phyloP scores from a whole-genome alignment of 1,284 basidiomycete genomes.

The Cutaneotrichosporon mucoides region DNA sequence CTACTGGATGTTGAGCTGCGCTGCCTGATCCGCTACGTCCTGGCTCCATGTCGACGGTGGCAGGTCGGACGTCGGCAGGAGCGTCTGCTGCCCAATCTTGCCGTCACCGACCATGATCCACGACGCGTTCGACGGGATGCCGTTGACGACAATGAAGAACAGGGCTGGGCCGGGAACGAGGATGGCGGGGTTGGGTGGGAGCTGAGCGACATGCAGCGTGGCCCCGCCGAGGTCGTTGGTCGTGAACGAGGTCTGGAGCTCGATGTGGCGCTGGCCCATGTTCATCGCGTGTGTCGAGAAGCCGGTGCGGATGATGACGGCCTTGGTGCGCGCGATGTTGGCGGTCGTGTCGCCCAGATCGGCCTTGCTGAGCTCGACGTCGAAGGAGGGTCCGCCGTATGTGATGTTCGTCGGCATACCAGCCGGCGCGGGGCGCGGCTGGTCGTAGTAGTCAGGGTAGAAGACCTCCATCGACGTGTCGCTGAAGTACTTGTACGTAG shows the following conservation, averaged over 20 bases:
- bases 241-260: conserved; percentile 72
- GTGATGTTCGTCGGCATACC: conserved; percentile 42
- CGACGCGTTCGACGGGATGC: conserved; percentile 73
- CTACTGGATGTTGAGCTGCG: not conserved
- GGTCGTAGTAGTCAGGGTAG: conserved; percentile 55
- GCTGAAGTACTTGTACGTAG: conserved; percentile 38
- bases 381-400: conserved; percentile 76
- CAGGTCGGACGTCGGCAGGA: conserved; percentile 52
- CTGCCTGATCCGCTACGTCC: not conserved
- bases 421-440: conserved; percentile 59
- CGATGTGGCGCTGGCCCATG: conserved; percentile 54
- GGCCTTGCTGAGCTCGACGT: conserved; percentile 63
- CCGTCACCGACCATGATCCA: conserved; percentile 76
- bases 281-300: conserved; percentile 93
- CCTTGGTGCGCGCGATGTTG: conserved; percentile 55
- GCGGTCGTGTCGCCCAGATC: conserved; percentile 50
- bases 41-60: conserved; percentile 44
- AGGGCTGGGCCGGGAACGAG: conserved; percentile 80
- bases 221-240: conserved; percentile 71
- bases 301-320: conserved; percentile 74
- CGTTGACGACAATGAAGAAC: conserved; percentile 72
- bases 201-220: conserved; percentile 70
- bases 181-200: conserved; percentile 74
- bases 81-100: conserved; percentile 64
- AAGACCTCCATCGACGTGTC: conserved; percentile 44